phyloP scores from a whole-genome alignment of 352 stramenopile genomes.

The Pythium phragmiticola region DNA sequence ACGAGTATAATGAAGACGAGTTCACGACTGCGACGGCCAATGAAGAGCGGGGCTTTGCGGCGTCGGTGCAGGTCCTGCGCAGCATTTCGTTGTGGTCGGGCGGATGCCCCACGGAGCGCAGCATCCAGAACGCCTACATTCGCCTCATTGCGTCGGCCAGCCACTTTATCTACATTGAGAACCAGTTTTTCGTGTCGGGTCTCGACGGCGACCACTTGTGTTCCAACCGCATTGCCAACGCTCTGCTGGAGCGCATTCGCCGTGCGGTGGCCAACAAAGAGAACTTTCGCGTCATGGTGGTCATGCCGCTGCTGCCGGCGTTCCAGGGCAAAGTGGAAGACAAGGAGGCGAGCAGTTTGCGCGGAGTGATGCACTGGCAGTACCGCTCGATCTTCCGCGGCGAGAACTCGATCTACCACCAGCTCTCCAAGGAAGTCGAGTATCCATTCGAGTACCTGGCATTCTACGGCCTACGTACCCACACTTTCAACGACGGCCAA shows the following conservation, averaged over 20 bases:
- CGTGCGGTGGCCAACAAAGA: conserved; percentile 66
- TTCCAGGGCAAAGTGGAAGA: conserved; percentile 84
- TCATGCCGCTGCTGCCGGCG: conserved; percentile 82
- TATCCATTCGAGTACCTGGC: conserved; percentile 88
- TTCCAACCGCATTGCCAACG: conserved; percentile 70
- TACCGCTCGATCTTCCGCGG: conserved; percentile 84
- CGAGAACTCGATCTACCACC: conserved; percentile 80
- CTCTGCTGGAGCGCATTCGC: conserved; percentile 76
- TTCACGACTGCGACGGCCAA: conserved; percentile 8
- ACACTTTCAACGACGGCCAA: conserved; percentile 38
- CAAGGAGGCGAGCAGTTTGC: conserved; percentile 80
- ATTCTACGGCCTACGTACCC: conserved; percentile 79
- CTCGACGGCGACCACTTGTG: conserved; percentile 48
- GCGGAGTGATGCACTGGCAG: conserved; percentile 91
- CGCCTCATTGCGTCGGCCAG: conserved; percentile 75
- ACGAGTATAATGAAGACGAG: conserved; percentile 30
- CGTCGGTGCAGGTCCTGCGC: conserved; percentile 80
- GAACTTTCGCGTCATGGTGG: conserved; percentile 80
- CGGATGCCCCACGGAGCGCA: conserved; percentile 74
- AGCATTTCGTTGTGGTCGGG: conserved; percentile 88
- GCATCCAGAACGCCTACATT: conserved; percentile 83
- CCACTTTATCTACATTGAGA: conserved; percentile 92
- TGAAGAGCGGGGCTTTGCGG: conserved; percentile 46
- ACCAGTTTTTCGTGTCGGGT: conserved; percentile 92
- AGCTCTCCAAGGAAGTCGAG: conserved; percentile 72